Conservation (phyloP, 2,329 filamentous ascomycete genomes). For the Chlorencoelia australis region DNA sequence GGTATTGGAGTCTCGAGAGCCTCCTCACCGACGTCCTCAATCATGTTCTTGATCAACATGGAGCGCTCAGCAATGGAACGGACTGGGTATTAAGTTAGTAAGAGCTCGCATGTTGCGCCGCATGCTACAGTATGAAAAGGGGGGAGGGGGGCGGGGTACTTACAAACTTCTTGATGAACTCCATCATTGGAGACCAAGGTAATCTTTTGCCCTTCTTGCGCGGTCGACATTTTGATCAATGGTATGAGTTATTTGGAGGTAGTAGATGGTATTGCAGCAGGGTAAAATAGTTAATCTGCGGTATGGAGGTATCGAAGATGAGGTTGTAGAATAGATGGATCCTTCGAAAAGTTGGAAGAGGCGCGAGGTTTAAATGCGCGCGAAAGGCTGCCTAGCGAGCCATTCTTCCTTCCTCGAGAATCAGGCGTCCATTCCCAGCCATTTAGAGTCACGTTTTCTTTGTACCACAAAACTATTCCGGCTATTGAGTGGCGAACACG, state of each 20-base stretch:
- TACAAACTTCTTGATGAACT: conserved; percentile 40
- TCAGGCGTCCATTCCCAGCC: too few relatives aligned
- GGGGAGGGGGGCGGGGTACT: conserved; percentile 19
- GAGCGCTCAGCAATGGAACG: conserved; percentile 82
- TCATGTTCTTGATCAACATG: conserved; percentile 95
- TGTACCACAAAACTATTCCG: too few relatives aligned
- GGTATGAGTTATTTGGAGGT: background rate
- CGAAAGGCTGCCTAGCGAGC: too few relatives aligned
- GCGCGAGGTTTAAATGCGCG: too few relatives aligned
- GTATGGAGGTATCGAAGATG: conserved; percentile 1
- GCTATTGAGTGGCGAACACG: too few relatives aligned
- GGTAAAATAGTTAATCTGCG: conserved; percentile 2
- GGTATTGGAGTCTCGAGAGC: conserved; percentile 51
- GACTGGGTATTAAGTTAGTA: conserved; percentile 40
- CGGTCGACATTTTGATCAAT: conserved; percentile 26
- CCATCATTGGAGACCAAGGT: conserved; percentile 41
- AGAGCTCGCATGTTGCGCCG: background rate
- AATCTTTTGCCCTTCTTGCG: conserved; percentile 25
- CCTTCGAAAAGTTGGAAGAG: too few relatives aligned
- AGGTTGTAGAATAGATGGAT: background rate
- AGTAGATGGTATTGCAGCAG: background rate
- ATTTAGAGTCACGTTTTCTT: too few relatives aligned
- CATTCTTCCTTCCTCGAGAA: too few relatives aligned
- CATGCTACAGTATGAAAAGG: conserved; percentile 1
- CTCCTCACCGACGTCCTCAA: conserved; percentile 75